Percentiles rank a stretch among this genome's conserved stretches.
phyloP scores from a whole-genome alignment of 768 basidiomycete genomes.

The Trametes villosa region DNA sequence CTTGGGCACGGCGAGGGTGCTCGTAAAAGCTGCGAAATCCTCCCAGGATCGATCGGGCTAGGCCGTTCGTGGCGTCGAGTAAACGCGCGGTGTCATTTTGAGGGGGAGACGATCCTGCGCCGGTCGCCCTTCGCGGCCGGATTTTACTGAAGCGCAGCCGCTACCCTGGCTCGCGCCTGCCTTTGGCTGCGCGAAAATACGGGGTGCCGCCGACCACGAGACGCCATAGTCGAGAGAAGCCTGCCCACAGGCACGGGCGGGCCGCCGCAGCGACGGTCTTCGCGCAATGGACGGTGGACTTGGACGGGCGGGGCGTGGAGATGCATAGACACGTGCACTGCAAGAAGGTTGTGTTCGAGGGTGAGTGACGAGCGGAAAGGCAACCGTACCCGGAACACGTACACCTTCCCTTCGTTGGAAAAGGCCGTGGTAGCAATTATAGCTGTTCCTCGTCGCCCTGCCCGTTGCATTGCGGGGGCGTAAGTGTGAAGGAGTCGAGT shows the following conservation, averaged over 20 bases:
- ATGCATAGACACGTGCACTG: background rate
- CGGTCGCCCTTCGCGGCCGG: background rate
- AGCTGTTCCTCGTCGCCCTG: background rate
- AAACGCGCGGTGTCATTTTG: conserved; percentile 18
- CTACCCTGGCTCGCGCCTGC: background rate
- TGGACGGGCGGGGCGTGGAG: background rate
- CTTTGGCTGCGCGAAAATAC: background rate
- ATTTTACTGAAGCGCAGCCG: background rate
- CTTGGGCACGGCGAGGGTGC: background rate
- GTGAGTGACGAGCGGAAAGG: background rate
- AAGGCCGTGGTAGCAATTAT: conserved; percentile 8
- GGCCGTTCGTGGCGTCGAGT: conserved; percentile 13
- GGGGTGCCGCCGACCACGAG: conserved; percentile 3
- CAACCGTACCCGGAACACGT: background rate
- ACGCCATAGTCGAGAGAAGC: background rate
- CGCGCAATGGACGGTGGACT: background rate
- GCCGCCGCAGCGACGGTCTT: conserved; percentile 4
- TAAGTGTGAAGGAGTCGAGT: too few relatives aligned
- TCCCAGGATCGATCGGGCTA: conserved; percentile 12
- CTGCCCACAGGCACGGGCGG: conserved; percentile 2
- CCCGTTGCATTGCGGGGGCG: too few relatives aligned
- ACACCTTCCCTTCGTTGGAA: conserved; percentile 5
- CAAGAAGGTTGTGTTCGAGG: conserved; percentile 1
- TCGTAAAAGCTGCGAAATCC: conserved; percentile 9
- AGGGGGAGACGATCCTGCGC: conserved; percentile 15